These are phyloP conservation scores for Dendrobium officinale DNA, from an alignment of 106 monocot genomes.

Conservation along the genomic window DNA sequence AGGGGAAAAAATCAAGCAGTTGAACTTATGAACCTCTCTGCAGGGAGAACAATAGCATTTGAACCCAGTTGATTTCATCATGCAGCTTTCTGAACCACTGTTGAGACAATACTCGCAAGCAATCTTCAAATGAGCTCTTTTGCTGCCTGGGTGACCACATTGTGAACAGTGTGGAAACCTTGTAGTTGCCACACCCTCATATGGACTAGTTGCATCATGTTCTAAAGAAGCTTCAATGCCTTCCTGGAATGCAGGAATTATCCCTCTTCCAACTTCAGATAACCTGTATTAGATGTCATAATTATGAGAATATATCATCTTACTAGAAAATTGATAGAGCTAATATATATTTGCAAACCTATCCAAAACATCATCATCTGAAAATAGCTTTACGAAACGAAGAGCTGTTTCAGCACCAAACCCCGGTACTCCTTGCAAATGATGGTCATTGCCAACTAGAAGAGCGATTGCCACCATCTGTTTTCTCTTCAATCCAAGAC, in stretches of 20 bases:
- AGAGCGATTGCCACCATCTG: constrained; percentile 81
- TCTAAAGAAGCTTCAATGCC: constrained; percentile 13
- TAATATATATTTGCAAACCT: constrained; percentile 33
- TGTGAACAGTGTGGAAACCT: constrained; percentile 70
- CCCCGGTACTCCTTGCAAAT: constrained; percentile 75
- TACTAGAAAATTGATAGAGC: background rate
- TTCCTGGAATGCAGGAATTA: constrained; percentile 8
- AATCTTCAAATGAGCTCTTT: constrained; percentile 42
- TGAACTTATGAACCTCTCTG: constrained; percentile 36
- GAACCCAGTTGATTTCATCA: constrained; percentile 64
- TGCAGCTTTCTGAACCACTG: constrained; percentile 48
- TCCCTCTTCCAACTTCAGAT: constrained; percentile 57
- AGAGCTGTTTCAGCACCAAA: constrained; percentile 85
- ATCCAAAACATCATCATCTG: constrained; percentile 66
- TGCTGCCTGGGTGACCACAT: constrained; percentile 92
- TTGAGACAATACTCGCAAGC: constrained; percentile 55
- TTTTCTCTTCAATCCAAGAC: constrained; percentile 76
- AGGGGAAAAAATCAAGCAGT: background rate
- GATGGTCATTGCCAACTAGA: constrained; percentile 79
- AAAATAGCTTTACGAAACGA: constrained; percentile 72
- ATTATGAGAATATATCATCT: background rate
- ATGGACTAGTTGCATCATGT: constrained; percentile 12
- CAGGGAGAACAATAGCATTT: constrained; percentile 69
- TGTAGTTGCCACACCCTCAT: constrained; percentile 15
- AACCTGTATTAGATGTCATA: constrained; percentile 40